Evolutionary conservation across 768 basidiomycete species (phyloP).

Genomic region (Hypholoma fasciculare): DNA sequence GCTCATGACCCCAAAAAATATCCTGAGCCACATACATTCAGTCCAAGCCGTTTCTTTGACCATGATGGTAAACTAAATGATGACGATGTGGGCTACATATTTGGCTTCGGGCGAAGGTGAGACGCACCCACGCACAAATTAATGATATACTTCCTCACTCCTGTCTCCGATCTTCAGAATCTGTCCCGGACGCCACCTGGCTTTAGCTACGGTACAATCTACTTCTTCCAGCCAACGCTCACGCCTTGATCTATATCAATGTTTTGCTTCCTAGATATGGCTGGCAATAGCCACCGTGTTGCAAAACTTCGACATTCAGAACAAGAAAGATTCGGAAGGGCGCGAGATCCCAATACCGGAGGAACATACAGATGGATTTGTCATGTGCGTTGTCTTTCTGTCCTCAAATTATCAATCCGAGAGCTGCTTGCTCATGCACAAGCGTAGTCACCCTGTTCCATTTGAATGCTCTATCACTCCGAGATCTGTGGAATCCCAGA

Average conservation of each 20-base stretch:
- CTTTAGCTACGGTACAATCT: background rate
- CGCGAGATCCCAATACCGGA: background rate
- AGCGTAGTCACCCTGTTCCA: background rate
- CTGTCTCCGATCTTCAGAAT: background rate
- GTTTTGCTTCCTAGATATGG: background rate
- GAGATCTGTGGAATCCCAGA: background rate
- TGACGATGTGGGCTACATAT: background rate
- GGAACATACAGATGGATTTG: background rate
- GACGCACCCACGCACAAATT: background rate
- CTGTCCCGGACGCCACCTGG: slow-evolving; percentile 1
- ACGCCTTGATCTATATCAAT: background rate
- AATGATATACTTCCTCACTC: background rate
- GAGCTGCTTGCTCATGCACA: background rate
- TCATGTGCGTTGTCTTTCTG: background rate
- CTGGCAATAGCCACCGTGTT: background rate
- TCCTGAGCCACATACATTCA: background rate
- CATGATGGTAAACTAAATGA: background rate
- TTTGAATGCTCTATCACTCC: background rate
- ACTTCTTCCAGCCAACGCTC: background rate
- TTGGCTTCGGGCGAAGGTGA: slow-evolving; percentile 4
- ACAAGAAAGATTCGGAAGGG: background rate
- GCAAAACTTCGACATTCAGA: slow-evolving; percentile 1
- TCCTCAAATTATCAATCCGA: background rate
- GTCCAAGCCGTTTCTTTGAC: slow-evolving; percentile 1
- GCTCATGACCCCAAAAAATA: background rate